phyloP scores from a whole-genome alignment of 208 protist genomes.

The Acanthamoeba lenticulata region DNA sequence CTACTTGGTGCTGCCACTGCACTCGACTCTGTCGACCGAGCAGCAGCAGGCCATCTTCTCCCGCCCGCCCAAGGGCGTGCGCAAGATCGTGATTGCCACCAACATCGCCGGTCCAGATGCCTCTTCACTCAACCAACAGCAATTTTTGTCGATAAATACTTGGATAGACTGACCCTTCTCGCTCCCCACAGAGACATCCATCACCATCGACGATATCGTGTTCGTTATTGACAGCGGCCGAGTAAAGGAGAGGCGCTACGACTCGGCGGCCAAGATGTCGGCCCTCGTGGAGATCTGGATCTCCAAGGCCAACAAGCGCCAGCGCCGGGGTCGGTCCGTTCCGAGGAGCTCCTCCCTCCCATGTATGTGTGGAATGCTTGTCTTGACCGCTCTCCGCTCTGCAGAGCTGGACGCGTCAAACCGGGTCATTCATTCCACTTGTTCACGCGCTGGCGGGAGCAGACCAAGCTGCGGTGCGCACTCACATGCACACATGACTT shows the following conservation, averaged over 20 bases:
- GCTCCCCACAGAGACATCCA: constrained; percentile 96
- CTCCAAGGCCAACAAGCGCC: constrained; percentile 92
- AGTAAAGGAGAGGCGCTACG: constrained; percentile 93
- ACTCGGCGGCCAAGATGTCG: constrained; percentile 85
- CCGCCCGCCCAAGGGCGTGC: constrained; percentile 88
- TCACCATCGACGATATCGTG: constrained; percentile 97
- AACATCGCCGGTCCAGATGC: constrained; percentile 89
- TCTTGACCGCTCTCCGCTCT: constrained; percentile 23
- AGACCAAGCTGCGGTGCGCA: constrained; percentile 30
- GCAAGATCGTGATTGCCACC: constrained; percentile 96
- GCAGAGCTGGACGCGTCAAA: constrained; percentile 93
- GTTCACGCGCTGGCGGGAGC: constrained; percentile 85
- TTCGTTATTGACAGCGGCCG: constrained; percentile 97
- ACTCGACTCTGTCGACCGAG: constrained; percentile 92
- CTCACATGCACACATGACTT: background rate
- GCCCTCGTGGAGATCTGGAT: constrained; percentile 89
- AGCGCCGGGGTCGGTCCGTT: constrained; percentile 91
- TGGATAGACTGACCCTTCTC: too few species aligned
- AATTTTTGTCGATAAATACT: background rate
- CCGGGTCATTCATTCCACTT: constrained; percentile 95
- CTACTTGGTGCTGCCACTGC: constrained; percentile 92
- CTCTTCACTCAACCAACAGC: background rate
- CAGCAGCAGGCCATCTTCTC: constrained; percentile 95
- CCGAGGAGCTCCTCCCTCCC: background rate
- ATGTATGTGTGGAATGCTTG: background rate